phyloP scores from a whole-genome alignment of 495 filamentous ascomycete genomes.

The Penicillium daleae region DNA sequence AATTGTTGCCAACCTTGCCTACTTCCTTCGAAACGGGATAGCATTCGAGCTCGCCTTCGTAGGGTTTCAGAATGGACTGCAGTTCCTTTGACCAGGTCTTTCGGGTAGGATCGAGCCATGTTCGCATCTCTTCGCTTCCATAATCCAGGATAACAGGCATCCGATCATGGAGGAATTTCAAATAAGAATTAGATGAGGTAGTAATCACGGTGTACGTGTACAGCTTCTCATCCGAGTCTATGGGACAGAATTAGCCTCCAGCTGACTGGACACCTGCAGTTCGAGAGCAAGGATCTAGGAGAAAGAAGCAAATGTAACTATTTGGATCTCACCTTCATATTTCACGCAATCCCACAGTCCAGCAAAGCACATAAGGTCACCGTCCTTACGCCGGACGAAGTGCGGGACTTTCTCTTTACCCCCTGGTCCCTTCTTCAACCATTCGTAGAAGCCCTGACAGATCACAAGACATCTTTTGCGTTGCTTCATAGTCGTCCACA shows the following conservation, averaged over 20 bases:
- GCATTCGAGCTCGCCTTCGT: slow-evolving; percentile 75
- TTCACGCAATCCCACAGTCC: slow-evolving; percentile 89
- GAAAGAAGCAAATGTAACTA: not conserved
- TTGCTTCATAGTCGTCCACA: slow-evolving; percentile 92
- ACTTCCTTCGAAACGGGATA: slow-evolving; percentile 89
- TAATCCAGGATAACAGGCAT: slow-evolving; percentile 94
- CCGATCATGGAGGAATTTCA: slow-evolving; percentile 85
- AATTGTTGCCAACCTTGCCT: slow-evolving; percentile 94
- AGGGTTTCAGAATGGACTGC: slow-evolving; percentile 76
- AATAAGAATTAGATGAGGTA: slow-evolving; percentile 75
- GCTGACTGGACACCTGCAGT: no score
- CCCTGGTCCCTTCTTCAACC: slow-evolving; percentile 77
- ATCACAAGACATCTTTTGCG: slow-evolving; percentile 85
- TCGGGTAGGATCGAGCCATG: slow-evolving; percentile 78
- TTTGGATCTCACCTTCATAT: slow-evolving; percentile 64
- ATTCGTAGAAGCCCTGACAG: slow-evolving; percentile 95
- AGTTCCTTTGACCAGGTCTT: slow-evolving; percentile 77
- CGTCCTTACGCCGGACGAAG: slow-evolving; percentile 79
- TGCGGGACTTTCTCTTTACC: slow-evolving; percentile 82
- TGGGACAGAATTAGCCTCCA: not conserved
- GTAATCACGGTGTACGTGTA: slow-evolving; percentile 95
- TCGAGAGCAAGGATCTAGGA: not conserved
- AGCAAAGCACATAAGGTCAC: slow-evolving; percentile 83
- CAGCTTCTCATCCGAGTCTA: slow-evolving; percentile 62
- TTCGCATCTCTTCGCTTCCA: slow-evolving; percentile 67